Evolutionary conservation across 805 yeast genomes (phyloP).

Genomic region (Myxozyma nipponensis): DNA sequence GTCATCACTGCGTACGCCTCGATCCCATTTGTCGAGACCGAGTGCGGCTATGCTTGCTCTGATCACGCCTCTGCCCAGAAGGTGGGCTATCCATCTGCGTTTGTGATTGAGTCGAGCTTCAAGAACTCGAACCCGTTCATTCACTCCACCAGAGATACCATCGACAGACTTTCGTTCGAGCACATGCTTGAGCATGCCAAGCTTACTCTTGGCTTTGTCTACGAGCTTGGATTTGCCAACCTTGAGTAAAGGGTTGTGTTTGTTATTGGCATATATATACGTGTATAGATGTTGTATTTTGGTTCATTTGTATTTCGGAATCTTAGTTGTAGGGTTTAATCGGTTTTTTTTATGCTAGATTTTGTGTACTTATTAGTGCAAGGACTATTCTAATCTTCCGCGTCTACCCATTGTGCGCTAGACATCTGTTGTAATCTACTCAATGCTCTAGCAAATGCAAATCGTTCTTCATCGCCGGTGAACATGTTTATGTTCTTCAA

Average conservation of each 20-base stretch:
- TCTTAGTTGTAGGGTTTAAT: not conserved
- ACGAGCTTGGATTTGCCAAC: slow-evolving; percentile 57
- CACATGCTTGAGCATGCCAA: slow-evolving; percentile 81
- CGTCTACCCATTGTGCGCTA: slow-evolving; percentile 83
- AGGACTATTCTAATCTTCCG: slow-evolving; percentile 13
- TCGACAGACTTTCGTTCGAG: slow-evolving; percentile 71
- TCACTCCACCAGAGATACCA: slow-evolving; percentile 74
- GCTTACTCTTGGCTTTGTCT: slow-evolving; percentile 65
- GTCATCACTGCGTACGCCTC: slow-evolving; percentile 59
- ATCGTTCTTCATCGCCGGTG: slow-evolving; percentile 88
- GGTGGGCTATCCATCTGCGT: slow-evolving; percentile 79
- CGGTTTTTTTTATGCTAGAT: not conserved
- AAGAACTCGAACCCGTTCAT: slow-evolving; percentile 61
- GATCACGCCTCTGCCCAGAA: slow-evolving; percentile 86
- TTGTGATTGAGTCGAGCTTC: slow-evolving; percentile 74
- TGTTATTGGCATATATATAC: not conserved
- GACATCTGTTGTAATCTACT: slow-evolving; percentile 92
- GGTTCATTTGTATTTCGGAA: not conserved
- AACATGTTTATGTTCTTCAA: slow-evolving; percentile 42
- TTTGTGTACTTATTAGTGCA: too few species aligned
- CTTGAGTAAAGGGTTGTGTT: slow-evolving; percentile 11
- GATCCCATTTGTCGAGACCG: slow-evolving; percentile 68
- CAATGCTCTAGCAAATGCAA: slow-evolving; percentile 94
- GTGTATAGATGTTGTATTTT: not conserved
- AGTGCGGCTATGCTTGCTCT: slow-evolving; percentile 89